Evolutionary conservation across 352 stramenopile genomes (phyloP), one percentile per base, ranked within the genome.

Genomic region (Pythium vanterpoolii): DNA sequence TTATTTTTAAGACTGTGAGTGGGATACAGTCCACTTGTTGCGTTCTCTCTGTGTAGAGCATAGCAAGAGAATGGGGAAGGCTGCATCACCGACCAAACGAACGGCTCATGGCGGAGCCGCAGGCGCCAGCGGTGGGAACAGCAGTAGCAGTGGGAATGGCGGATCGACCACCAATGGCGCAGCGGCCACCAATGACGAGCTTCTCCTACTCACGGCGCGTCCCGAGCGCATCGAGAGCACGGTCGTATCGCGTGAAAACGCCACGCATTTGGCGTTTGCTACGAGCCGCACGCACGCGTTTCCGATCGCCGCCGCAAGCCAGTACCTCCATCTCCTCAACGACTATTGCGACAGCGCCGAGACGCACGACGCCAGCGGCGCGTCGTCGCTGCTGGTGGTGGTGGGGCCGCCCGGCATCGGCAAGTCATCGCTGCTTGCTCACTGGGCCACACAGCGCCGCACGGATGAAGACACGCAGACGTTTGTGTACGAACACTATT

Each of bases 401-500:
- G 67, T 91, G 43, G 77, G 80, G 9, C 69, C 80, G 21, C 68
- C 84, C 7, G 85, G 80, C 3, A 74, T 74, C n/a, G 83, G 85
- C 21, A 94, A 94, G 56, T 90, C 85, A 6, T 71, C 85, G n/a
- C 56, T 94, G 33, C 69, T 94, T 2, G 75, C 82, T 0, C 83
- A 94, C 53, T 93, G 83, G 81, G 83, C 80, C 0, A 69, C 79
- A 4, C 60, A 74, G 28, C 77, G 81, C 0, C 76, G 76, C 1
- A 31, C 54, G 11, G 73, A 62, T 16, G 60, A 68, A 2, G 64
- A 71, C 24, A 60, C 56, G 1, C 66, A 75, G 24, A 83, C 92
- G 57, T 69, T 93, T 43, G 88, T 94, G 55, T 91, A 90, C 49
- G 76, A 92, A 36, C 85, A 94, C 67, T 91, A 91, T 50, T 64